These are phyloP conservation scores for Yamadazyma sp. DNA, from an alignment of 1,139 yeast genomes.

Conservation along the genomic window DNA sequence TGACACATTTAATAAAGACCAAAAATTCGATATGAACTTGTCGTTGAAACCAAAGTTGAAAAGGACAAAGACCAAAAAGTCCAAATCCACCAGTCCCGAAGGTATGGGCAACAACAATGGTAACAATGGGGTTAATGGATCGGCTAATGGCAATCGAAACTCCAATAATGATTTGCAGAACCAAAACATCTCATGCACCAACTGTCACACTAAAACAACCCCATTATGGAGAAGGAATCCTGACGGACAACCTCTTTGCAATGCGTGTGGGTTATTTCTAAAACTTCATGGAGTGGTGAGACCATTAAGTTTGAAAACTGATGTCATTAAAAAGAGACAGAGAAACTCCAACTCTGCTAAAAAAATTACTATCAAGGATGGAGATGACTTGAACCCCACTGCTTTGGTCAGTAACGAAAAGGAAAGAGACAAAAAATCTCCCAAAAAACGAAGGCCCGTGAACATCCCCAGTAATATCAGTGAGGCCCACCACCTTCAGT, in stretches of 20 bases:
- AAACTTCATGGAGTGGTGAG: constrained; percentile 60
- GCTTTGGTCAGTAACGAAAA: constrained; percentile 15
- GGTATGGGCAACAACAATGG: background rate
- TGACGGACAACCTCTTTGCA: constrained; percentile 55
- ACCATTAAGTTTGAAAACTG: constrained; percentile 57
- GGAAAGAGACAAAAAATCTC: constrained; percentile 15
- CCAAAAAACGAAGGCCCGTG: constrained; percentile 16
- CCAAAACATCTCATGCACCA: constrained; percentile 32
- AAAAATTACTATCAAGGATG: constrained; percentile 23
- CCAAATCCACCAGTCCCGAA: constrained; percentile 13
- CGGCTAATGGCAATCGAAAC: background rate
- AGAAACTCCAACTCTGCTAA: constrained; percentile 14
- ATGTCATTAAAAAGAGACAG: constrained; percentile 54
- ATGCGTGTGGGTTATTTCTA: constrained; percentile 59
- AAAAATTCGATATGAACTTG: constrained; percentile 11
- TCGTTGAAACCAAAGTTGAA: constrained; percentile 14
- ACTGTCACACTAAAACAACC: constrained; percentile 56
- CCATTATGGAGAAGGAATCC: constrained; percentile 63
- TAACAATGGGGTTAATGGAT: background rate
- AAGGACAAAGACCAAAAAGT: constrained; percentile 12
- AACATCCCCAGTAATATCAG: constrained; percentile 8
- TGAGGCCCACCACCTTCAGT: background rate
- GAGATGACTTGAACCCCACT: constrained; percentile 41
- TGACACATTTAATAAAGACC: constrained; percentile 11
- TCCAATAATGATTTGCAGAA: constrained; percentile 9